Evolutionary conservation across 371 early-diverging fungal genomes (phyloP), one percentile per base, ranked within the genome.

Genomic region (Rhizopus microsporus): DNA sequence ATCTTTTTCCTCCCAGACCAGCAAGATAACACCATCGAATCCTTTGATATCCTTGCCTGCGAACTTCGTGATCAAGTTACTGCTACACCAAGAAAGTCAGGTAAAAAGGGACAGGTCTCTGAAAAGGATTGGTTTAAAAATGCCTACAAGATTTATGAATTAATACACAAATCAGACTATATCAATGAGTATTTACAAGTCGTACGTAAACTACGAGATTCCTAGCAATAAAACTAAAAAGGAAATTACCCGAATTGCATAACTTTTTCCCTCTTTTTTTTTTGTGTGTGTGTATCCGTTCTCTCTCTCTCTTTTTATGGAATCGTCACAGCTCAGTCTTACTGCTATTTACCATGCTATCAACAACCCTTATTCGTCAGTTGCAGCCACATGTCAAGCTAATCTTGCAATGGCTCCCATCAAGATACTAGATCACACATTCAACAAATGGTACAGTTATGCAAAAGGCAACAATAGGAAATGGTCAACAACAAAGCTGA

Each of bases 91-190:
- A 54, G 84, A 54, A 69, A 63, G 51, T 42, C 59, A 3, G 77
- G 78, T 1, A 80, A 68, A 58, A 74, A 72, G 33, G 78, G 75
- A 1, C 77, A 81, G 46, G 57, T 81, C 5, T 81, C 82, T 15
- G 82, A 81, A 66, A 75, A 74, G 38, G 82, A 81, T 17, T 81
- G 82, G 81, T 66, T 75, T 37, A 54, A 64, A 48, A 69, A 61
- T 51, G 70, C 82, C 5, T 40, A 67, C 9, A 76, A 69, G 39
- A 70, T 55, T 1, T 78, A 65, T 66, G 82, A 81, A 17, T 30
- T 68, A 5, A 52, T 81, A 17, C 63, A 71, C 10, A 77, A 72
- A 59, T 71, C 80, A 7, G 80, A 81, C 3, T 63, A 74, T 15
- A 63, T 75, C 32, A 35, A 32, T 8, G 75, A 72, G n/a, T 75